phyloP scores from a whole-genome alignment of 257 asterid genomes.

The Capsicum baccatum region DNA sequence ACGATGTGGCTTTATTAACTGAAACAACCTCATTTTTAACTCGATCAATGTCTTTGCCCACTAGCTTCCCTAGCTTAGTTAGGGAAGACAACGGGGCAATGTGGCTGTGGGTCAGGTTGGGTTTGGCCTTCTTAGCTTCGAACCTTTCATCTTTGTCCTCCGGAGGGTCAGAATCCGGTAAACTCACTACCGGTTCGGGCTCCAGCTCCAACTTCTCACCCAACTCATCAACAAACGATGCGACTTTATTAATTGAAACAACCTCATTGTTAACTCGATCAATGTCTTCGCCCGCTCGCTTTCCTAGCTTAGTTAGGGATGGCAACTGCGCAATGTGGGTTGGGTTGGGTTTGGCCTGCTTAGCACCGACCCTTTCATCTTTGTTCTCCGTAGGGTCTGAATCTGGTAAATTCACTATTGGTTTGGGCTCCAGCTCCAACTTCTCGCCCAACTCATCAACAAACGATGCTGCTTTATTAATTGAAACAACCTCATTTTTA shows the following conservation, averaged over 20 bases:
- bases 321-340: too few relatives aligned
- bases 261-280: neutral
- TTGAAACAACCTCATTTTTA: neutral
- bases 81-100: too few relatives aligned
- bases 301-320: slow-evolving; percentile 35
- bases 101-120: too few relatives aligned
- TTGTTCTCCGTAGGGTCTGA: slow-evolving; percentile 64
- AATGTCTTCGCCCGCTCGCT: too few relatives aligned
- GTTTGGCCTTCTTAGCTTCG: too few relatives aligned
- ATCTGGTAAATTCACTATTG: slow-evolving; percentile 47
- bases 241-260: slow-evolving; percentile 32
- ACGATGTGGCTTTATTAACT: slow-evolving; percentile 33
- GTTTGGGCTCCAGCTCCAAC: slow-evolving; percentile 58
- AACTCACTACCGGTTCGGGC: slow-evolving; percentile 49
- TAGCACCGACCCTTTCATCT: slow-evolving; percentile 52
- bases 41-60: too few relatives aligned
- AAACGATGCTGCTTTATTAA: slow-evolving; percentile 35
- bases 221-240: slow-evolving; percentile 67
- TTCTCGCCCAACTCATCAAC: slow-evolving; percentile 89
- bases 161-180: slow-evolving; percentile 68
- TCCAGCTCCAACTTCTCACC: slow-evolving; percentile 73
- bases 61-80: slow-evolving; percentile 34
- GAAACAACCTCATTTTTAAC: neutral
- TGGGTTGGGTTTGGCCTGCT: too few relatives aligned
- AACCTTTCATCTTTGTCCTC: slow-evolving; percentile 71